Base-by-base conservation (phyloP, 108 stramenopile species). In the Nitzschia palea region DNA sequence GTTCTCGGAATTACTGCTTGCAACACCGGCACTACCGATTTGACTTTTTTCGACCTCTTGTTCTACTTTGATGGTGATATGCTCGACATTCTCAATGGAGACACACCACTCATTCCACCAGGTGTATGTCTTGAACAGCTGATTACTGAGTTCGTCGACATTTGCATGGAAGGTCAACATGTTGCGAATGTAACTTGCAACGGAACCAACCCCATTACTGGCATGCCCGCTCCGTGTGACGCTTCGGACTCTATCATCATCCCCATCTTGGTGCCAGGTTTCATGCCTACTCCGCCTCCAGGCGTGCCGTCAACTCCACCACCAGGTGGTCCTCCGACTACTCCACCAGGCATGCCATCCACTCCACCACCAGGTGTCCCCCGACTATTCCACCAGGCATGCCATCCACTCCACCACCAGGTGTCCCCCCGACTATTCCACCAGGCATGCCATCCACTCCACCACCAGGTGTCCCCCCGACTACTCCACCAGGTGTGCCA, bases 131-230 rank as follows among this genome's bases (percentile, higher is more conserved):
- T 44, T 40, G 8, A 44, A 2, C 55, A 43, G 3, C 40, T 54
- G 1, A 33, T 37, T 17, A 23, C 17, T 3, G 44, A 28, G 20
- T 8, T 40, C 25, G 48, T 68, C 14, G 55, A 68, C 43, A 27
- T 40, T 32, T 68, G 67, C 43, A 23, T 27, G 14, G 67, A 57
- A 8, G 8, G 25, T 1, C 44, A 56, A 20, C 42, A 45, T 44
- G 33, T 34, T 68, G 67, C 44, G 2, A 44, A 44, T 30, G 36
- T 43, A 4, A 29, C 25, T 17, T 55, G 32, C 3, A 68, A 45
- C 47, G 55, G 44, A 15, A 68, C 67, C 29, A 68, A 51, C 17
- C 67, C 67, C 33, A 30, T 32, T n/a, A 57, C 55, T 6, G 55
- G 55, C 8, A 17, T 25, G 14, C n/a, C 20, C 31, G 20, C 28